Percentiles rank a stretch among this genome's conserved stretches.
Conservation (phyloP, 2,329 filamentous ascomycete genomes). For the Drechslera avenae region DNA sequence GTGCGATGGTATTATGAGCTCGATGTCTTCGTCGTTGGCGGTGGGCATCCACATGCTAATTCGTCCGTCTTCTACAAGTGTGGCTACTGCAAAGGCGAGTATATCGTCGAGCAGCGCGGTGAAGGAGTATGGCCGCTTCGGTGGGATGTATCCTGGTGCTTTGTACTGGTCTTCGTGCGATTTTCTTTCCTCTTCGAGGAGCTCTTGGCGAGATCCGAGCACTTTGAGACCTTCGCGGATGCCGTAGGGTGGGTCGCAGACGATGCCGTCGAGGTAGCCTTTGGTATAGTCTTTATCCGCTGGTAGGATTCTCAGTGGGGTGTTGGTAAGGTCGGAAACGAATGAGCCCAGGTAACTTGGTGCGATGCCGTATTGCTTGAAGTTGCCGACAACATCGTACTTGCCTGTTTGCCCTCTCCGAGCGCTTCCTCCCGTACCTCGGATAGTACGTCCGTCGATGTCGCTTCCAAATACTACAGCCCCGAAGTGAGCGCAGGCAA, state of each 20-base stretch:
- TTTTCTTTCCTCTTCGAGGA: constrained; percentile 29
- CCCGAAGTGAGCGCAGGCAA: constrained; percentile 90
- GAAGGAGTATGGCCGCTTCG: constrained; percentile 92
- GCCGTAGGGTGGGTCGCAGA: constrained; percentile 96
- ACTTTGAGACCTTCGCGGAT: constrained; percentile 91
- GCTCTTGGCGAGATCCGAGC: constrained; percentile 71
- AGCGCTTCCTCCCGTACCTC: constrained; percentile 64
- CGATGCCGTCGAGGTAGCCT: constrained; percentile 80
- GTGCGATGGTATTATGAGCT: constrained; percentile 77
- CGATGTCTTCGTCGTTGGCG: constrained; percentile 64
- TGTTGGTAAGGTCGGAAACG: constrained; percentile 85
- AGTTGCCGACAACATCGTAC: constrained; percentile 70
- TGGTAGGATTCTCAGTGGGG: constrained; percentile 62
- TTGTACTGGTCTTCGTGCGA: constrained; percentile 36
- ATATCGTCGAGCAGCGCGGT: constrained; percentile 89
- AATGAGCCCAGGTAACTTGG: constrained; percentile 76
- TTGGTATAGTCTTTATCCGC: constrained; percentile 14
- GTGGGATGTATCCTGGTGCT: constrained; percentile 70
- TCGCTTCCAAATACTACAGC: constrained; percentile 84
- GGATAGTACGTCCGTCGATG: constrained; percentile 88
- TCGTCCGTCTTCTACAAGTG: constrained; percentile 77
- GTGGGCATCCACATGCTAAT: constrained; percentile 98
- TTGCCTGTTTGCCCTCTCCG: constrained; percentile 48
- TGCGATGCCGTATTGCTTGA: constrained; percentile 77
- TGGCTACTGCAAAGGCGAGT: constrained; percentile 76